Evolutionary conservation across 2,329 filamentous ascomycete species (phyloP).

Genomic region (Dactylellina sp.): DNA sequence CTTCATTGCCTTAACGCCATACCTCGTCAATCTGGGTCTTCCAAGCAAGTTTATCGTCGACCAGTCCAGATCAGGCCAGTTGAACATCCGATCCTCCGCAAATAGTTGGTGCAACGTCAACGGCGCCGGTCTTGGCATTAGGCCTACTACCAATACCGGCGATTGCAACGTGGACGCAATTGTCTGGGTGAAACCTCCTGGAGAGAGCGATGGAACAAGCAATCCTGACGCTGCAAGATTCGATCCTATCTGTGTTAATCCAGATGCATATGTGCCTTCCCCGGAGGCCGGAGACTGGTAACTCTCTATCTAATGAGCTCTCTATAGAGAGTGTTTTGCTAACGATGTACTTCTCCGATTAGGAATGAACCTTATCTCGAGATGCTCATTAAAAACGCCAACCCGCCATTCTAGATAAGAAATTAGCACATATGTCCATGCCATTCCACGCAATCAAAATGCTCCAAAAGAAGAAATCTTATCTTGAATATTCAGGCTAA

Average conservation of each 20-base stretch:
- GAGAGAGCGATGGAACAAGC: constrained; percentile 68
- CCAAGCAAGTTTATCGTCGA: constrained; percentile 71
- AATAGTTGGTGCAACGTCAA: constrained; percentile 77
- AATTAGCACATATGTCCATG: background rate
- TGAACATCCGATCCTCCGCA: constrained; percentile 67
- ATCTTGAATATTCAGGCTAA: no score
- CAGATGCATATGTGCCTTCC: constrained; percentile 72
- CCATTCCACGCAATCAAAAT: no score
- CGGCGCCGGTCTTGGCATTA: constrained; percentile 73
- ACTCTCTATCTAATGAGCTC: background rate
- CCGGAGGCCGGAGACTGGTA: constrained; percentile 79
- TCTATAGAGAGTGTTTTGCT: no score
- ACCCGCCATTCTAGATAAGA: constrained; percentile 66
- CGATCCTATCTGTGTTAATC: constrained; percentile 69
- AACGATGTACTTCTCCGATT: background rate
- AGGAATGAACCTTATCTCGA: constrained; percentile 69
- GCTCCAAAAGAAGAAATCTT: no score
- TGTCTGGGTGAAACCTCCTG: constrained; percentile 78
- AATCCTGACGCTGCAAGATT: constrained; percentile 68
- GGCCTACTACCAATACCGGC: constrained; percentile 73
- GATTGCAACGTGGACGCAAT: constrained; percentile 73
- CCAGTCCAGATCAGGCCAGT: constrained; percentile 57
- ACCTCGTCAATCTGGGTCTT: constrained; percentile 66
- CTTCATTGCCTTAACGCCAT: constrained; percentile 68
- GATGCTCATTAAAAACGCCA: constrained; percentile 70